Base-by-base conservation (phyloP, 2,329 filamentous ascomycete species). In the Penicillium brasilianum region DNA sequence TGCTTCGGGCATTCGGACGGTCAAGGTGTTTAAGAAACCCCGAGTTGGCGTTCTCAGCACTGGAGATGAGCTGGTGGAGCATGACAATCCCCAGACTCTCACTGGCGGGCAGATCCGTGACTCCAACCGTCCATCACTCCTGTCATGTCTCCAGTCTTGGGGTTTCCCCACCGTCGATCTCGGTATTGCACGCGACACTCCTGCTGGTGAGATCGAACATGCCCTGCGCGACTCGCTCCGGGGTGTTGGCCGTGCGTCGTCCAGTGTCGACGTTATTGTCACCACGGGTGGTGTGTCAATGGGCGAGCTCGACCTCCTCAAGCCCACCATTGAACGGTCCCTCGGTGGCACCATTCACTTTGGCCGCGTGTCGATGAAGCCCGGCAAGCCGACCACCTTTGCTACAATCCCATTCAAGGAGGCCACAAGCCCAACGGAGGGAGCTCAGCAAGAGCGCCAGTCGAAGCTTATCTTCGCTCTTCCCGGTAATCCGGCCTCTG, bases 301-400 rank as follows among this genome's bases (percentile, higher is more conserved):
- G 95, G 95, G 95, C 59, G 95, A 99, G 78, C 87, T 97, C 2
- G 95, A 99, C 76, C 88, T 99, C 8, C 86, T 99, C 20, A 99
- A 99, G 76, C 94, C 95, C 0, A 98, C 94, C 0, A 91, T 99
- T 70, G 95, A 98, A 80, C 89, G 94, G 44, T 84, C 88, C 1
- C 85, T 99, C 0, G 92, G 93, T 59, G 95, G 95, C 8, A 95
- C 89, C 0, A 97, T 99, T 67, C 95, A 97, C 77, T 99, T 99
- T 70, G 95, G 95, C 25, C 90, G 95, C 3, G 95, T 99, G 2
- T 87, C 90, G 57, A 98, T 99, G 95, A 99, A 99, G 81, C 95
- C 95, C 0, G 95, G 95, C 4, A 99, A 98, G 78, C 95, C 95
- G 2, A 97, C 93, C 0, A 99, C 95, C 0, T 99, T 99, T 76